phyloP scores from a whole-genome alignment of 768 basidiomycete genomes.

The Lactifluus pinguis region DNA sequence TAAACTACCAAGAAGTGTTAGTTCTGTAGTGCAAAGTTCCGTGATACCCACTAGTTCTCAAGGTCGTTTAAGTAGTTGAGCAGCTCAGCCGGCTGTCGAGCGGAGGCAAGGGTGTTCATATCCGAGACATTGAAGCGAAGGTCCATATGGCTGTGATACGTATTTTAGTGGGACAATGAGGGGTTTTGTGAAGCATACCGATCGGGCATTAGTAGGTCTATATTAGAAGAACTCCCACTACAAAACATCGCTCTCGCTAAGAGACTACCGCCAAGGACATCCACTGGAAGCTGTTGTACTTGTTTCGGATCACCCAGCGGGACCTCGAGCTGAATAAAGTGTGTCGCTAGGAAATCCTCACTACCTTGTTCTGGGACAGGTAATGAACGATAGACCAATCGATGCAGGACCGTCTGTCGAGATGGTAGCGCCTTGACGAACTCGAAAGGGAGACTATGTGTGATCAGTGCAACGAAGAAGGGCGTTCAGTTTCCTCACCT shows the following conservation, averaged over 20 bases:
- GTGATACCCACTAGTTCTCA: conserved; percentile 34
- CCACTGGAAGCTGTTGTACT: background rate
- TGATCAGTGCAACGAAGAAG: background rate
- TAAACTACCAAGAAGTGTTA: conserved; percentile 28
- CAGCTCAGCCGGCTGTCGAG: conserved; percentile 35
- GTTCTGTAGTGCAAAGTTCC: background rate
- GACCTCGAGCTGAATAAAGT: conserved; percentile 14
- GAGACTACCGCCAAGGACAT: background rate
- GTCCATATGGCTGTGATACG: conserved; percentile 32
- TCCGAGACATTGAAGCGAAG: conserved; percentile 40
- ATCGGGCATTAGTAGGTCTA: conserved; percentile 15
- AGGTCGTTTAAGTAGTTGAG: conserved; percentile 34
- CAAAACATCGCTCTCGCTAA: background rate
- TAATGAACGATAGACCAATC: conserved; percentile 13
- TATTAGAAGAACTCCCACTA: background rate
- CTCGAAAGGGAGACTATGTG: conserved; percentile 12
- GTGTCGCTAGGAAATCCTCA: background rate
- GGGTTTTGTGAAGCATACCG: conserved; percentile 1
- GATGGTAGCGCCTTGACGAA: conserved; percentile 12
- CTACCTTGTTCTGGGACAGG: background rate
- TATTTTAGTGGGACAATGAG: background rate
- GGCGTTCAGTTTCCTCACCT: conserved; percentile 30
- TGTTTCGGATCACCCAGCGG: conserved; percentile 5
- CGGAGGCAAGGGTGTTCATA: conserved; percentile 22
- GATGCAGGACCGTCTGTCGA: conserved; percentile 13